Conservation (phyloP, 129 eudicot genomes). For the Gnaphalium uliginosum region DNA sequence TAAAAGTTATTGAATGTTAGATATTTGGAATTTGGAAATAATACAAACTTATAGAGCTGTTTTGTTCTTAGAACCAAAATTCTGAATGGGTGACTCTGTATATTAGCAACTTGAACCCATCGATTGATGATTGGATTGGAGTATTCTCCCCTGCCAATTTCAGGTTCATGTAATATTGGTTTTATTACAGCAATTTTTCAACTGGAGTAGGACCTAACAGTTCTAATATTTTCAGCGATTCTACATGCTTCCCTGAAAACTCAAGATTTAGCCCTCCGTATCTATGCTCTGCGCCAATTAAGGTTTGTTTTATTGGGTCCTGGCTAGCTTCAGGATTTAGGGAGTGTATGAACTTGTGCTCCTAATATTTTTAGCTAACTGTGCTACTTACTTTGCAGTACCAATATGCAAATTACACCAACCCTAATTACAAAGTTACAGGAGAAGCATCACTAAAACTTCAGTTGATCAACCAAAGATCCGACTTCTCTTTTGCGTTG, state of each 20-base stretch:
- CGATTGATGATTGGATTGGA: slow-evolving; percentile 86
- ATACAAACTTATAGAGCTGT: slow-evolving; percentile 12
- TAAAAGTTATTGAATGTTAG: background rate
- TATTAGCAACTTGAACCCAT: slow-evolving; percentile 55
- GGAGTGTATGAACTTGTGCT: background rate
- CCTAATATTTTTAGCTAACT: slow-evolving; percentile 1
- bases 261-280: slow-evolving; percentile 64
- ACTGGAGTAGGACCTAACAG: background rate
- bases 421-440: slow-evolving; percentile 52
- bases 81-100: slow-evolving; percentile 69
- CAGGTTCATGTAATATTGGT: slow-evolving; percentile 46
- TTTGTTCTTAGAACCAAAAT: slow-evolving; percentile 48
- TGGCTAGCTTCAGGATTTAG: slow-evolving; percentile 1
- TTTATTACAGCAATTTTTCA: background rate
- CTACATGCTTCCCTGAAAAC: slow-evolving; percentile 69
- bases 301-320: slow-evolving; percentile 50
- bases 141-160: slow-evolving; percentile 95
- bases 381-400: slow-evolving; percentile 53
- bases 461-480: slow-evolving; percentile 85
- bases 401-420: slow-evolving; percentile 80
- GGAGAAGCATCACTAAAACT: slow-evolving; percentile 79
- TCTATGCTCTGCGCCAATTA: slow-evolving; percentile 83
- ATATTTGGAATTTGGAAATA: background rate
- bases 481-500: slow-evolving; percentile 73
- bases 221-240: slow-evolving; percentile 49